These are phyloP conservation scores for Gymnopus androsaceus DNA, from an alignment of 1,284 basidiomycete species.

Conservation along the genomic window DNA sequence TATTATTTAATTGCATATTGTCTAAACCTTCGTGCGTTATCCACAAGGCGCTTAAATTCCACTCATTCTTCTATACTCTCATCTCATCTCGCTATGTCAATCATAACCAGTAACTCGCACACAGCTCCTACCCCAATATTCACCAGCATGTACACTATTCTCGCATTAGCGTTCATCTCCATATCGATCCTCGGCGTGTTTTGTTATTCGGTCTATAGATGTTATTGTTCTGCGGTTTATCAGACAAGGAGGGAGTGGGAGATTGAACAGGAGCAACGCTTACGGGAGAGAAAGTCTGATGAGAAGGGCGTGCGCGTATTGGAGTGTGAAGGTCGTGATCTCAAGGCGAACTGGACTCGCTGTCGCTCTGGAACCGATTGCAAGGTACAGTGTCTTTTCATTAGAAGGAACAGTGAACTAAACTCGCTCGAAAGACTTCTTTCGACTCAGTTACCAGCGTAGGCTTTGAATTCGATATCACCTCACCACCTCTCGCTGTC, in stretches of 20 bases:
- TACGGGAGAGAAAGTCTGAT: not conserved
- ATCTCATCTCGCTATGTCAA: too few species aligned
- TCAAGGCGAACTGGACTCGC: too few species aligned
- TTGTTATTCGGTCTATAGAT: slow-evolving; percentile 10
- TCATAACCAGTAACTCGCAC: not conserved
- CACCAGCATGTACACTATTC: slow-evolving; percentile 5
- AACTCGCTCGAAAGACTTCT: too few species aligned
- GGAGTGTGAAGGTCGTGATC: too few species aligned
- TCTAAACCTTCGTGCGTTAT: too few species aligned
- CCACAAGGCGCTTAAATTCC: too few species aligned
- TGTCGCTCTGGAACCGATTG: not conserved
- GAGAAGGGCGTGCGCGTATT: not conserved
- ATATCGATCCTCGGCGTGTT: not conserved
- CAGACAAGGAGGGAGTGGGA: too few species aligned
- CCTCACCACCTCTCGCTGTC: slow-evolving; percentile 11
- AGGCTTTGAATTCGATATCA: slow-evolving; percentile 6
- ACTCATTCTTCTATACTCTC: too few species aligned
- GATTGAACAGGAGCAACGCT: not conserved
- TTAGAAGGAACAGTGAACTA: too few species aligned
- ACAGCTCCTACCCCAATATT: not conserved
- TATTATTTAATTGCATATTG: too few species aligned
- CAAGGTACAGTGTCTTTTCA: too few species aligned
- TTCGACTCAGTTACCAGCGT: not conserved
- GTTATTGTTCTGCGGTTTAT: slow-evolving; percentile 10
- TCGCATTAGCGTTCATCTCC: slow-evolving; percentile 8